Conservation (phyloP, 371 early-diverging fungal genomes). For the Lichtheimia ramosa region DNA sequence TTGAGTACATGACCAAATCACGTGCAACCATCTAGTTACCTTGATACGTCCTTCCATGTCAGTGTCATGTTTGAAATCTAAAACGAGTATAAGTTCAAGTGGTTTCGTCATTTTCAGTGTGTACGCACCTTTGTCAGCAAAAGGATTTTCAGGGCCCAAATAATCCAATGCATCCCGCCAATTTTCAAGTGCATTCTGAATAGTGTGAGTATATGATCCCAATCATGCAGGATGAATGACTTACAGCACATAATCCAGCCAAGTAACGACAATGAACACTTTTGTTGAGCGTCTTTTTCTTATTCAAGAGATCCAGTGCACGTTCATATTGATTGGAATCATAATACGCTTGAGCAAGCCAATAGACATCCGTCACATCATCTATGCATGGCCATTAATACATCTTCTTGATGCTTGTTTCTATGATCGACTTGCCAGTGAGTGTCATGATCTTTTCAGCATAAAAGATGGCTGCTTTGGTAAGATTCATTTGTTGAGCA, state of each 20-base stretch:
- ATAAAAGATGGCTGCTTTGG: constrained; percentile 13
- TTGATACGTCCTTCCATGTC: constrained; percentile 8
- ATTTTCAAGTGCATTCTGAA: constrained; percentile 56
- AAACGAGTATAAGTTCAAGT: neutral
- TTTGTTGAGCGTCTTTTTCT: constrained; percentile 43
- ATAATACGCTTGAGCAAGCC: constrained; percentile 62
- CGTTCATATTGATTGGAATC: constrained; percentile 60
- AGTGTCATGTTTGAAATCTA: neutral
- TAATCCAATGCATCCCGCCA: constrained; percentile 63
- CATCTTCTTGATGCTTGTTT: neutral
- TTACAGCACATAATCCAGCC: constrained; percentile 66
- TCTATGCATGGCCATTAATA: constrained; percentile 28
- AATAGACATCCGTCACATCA: constrained; percentile 58
- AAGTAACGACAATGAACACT: constrained; percentile 62
- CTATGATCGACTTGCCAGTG: constrained; percentile 1
- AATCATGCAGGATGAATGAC: constrained; percentile 11
- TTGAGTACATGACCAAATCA: too few relatives aligned
- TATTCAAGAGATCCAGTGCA: constrained; percentile 56
- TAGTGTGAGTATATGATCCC: constrained; percentile 7
- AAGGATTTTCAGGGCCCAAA: constrained; percentile 58
- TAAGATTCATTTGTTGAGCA: constrained; percentile 14
- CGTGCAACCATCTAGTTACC: too few relatives aligned
- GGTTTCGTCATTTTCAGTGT: too few relatives aligned
- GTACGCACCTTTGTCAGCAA: constrained; percentile 26
- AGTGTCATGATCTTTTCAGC: constrained; percentile 10